Evolutionary conservation across 148 eudicot genomes (phyloP), one percentile per base, ranked within the genome.

Genomic region (Polygonum maritimum): DNA sequence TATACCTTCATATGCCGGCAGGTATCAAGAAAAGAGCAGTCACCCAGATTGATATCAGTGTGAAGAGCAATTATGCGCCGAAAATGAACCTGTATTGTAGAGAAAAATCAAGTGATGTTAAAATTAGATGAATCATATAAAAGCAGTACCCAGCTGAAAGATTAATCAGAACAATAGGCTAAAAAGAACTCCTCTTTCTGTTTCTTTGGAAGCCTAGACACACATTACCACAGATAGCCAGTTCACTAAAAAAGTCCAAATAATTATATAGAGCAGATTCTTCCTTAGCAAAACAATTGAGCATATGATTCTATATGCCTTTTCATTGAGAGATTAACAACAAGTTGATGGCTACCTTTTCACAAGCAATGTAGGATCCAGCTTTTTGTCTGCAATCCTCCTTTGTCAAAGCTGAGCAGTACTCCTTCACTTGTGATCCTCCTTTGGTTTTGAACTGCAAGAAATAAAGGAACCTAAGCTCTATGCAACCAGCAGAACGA

Each of bases 1-100:
- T 26, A 62, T 65, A 94, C 98, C 94, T 95, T 95, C 97, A 95
- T 95, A 87, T 95, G 98, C 54, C 98, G 97, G 69, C 98, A 95
- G 3, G 98, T 95, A 76, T 95, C 98, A 51, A 95, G 89, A 79
- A 92, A 95, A 69, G 98, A 95, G 80, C 98, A 92, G 71, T 95
- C 98, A 72, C 98, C 98, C 83, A 92, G 85, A 81, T 89, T 92
- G 81, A 89, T 74, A 75, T 95, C 98, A 55, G 97, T 95, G 76
- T 95, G 98, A 7, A 79, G 88, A 78, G 98, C 97, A 85, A 90
- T 89, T 81, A 95, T 95, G 38, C 98, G 96, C 76, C 96, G 83
- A 72, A 95, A 95, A 85, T 95, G 98, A 87, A 95, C 98, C 98
- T 94, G 81, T 8, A 31, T 38, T 65, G 7, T 19, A 33, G 74